Evolutionary conservation across 495 filamentous ascomycete species (phyloP).

Genomic region (Aspergillus funiculosus): DNA sequence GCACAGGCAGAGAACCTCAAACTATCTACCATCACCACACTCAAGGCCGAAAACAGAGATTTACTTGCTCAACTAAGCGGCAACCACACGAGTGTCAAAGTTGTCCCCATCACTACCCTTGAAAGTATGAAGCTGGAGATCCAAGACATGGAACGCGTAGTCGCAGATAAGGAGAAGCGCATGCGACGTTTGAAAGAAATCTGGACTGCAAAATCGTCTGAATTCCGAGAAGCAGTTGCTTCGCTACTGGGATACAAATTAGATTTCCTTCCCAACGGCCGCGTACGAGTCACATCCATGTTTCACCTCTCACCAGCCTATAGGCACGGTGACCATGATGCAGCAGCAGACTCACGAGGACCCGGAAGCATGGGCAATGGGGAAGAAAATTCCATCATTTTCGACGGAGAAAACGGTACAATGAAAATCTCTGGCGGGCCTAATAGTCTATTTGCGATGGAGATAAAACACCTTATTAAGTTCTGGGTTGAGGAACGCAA

Average conservation of each 20-base stretch:
- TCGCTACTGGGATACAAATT: conserved; percentile 86
- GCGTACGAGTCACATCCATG: conserved; percentile 76
- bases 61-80: conserved; percentile 71
- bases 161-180: conserved; percentile 81
- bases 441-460: conserved; percentile 73
- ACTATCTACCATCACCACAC: conserved; percentile 62
- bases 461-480: conserved; percentile 74
- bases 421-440: conserved; percentile 96
- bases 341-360: conserved; percentile 37
- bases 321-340: conserved; percentile 50
- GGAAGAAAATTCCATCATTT: conserved; percentile 76
- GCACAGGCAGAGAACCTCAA: conserved; percentile 77
- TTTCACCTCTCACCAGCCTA: conserved; percentile 59
- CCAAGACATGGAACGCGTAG: conserved; percentile 58
- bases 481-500: conserved; percentile 93
- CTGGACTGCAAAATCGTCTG: conserved; percentile 77
- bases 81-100: conserved; percentile 36
- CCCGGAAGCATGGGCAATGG: conserved; percentile 55
- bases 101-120: conserved; percentile 70
- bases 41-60: conserved; percentile 78
- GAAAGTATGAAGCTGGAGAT: conserved; percentile 68
- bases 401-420: conserved; percentile 91
- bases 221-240: conserved; percentile 90
- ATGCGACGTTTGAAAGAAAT: conserved; percentile 82
- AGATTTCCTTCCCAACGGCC: conserved; percentile 88